Evolutionary conservation across 306 rosid genomes (phyloP).

Genomic region (Vigna trinervia): DNA sequence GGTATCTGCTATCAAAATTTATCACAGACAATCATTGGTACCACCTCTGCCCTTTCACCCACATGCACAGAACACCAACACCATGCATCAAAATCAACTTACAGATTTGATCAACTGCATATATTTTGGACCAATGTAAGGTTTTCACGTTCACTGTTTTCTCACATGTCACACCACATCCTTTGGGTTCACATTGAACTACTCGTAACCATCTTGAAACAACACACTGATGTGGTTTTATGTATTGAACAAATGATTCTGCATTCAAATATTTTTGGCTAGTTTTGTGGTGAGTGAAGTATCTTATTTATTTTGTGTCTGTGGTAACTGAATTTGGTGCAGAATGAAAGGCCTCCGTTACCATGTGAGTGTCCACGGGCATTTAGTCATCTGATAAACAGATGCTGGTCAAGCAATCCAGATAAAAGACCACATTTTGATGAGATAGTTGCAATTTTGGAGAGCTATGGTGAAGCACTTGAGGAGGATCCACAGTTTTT

Average conservation of each 20-base stretch:
- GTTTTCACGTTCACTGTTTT: not conserved
- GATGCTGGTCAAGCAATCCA: constrained; percentile 92
- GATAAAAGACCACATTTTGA: constrained; percentile 81
- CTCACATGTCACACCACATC: constrained; percentile 7
- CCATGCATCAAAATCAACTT: constrained; percentile 13
- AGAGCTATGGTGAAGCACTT: constrained; percentile 65
- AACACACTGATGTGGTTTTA: no score
- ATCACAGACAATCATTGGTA: constrained; percentile 43
- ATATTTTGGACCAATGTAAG: not conserved
- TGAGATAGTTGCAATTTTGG: constrained; percentile 74
- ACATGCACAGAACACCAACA: constrained; percentile 20
- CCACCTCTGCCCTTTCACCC: constrained; percentile 25
- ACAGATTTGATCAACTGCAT: not conserved
- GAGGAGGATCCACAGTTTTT: constrained; percentile 81
- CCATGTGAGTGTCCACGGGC: constrained; percentile 79
- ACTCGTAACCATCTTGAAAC: no score
- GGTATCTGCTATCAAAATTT: constrained; percentile 26
- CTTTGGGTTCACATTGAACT: no score
- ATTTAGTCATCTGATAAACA: constrained; percentile 70
- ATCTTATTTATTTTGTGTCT: not conserved
- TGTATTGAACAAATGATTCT: no score
- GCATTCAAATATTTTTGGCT: no score
- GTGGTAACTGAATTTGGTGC: constrained; percentile 36
- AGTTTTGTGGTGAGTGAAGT: not conserved
- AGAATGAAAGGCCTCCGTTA: constrained; percentile 96